Evolutionary conservation across 2,329 filamentous ascomycete species (phyloP).

Genomic region (Teratosphaeria zuluensis): DNA sequence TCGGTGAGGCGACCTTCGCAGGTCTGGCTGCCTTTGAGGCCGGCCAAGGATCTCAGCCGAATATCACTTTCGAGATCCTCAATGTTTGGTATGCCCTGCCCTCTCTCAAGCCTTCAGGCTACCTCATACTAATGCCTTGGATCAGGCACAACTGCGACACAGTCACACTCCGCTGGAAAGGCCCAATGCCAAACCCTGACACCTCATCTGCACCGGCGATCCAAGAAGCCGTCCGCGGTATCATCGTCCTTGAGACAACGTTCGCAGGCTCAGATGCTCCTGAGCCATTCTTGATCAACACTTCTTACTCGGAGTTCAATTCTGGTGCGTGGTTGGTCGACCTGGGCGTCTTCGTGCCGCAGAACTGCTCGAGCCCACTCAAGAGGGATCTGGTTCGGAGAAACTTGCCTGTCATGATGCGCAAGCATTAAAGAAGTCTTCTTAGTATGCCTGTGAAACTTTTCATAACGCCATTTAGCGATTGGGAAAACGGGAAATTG

Average conservation of each 20-base stretch:
- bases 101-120: neutral
- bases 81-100: slow-evolving; percentile 11
- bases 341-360: slow-evolving; percentile 6
- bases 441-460: neutral
- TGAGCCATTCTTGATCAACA: slow-evolving; percentile 13
- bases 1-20: slow-evolving; percentile 19
- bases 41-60: slow-evolving; percentile 14
- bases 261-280: slow-evolving; percentile 1
- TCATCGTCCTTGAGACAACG: slow-evolving; percentile 11
- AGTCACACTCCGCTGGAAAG: slow-evolving; percentile 15
- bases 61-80: slow-evolving; percentile 15
- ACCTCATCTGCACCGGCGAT: slow-evolving; percentile 2
- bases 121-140: neutral
- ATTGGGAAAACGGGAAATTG: neutral
- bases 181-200: slow-evolving; percentile 8
- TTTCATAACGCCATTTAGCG: neutral
- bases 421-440: neutral
- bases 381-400: neutral
- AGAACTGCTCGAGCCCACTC: neutral
- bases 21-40: slow-evolving; percentile 13
- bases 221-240: slow-evolving; percentile 12
- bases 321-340: slow-evolving; percentile 13
- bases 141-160: slow-evolving; percentile 12
- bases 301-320: slow-evolving; percentile 16
- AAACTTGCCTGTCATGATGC: neutral